These are phyloP conservation scores for Trichodelitschia bisporula DNA, from an alignment of 495 filamentous ascomycete genomes.

Conservation along the genomic window DNA sequence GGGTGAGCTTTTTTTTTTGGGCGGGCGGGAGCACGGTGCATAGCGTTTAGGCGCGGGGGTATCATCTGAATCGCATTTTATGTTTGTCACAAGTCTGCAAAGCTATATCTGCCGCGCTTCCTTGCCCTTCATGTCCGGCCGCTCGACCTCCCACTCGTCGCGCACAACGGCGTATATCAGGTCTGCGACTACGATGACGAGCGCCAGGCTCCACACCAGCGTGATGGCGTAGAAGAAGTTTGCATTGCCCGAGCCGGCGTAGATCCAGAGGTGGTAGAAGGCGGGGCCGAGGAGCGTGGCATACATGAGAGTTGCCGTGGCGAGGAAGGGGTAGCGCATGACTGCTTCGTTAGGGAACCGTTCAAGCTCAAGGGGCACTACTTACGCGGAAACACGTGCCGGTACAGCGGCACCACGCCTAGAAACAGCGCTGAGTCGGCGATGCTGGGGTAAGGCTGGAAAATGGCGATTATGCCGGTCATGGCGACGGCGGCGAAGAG, in stretches of 20 bases:
- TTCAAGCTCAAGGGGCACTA: conserved; percentile 3
- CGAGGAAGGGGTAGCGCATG: conserved; percentile 84
- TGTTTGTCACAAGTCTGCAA: background rate
- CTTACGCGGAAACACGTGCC: conserved; percentile 77
- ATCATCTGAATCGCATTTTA: too few species aligned
- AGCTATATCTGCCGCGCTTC: conserved; percentile 51
- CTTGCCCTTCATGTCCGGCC: conserved; percentile 71
- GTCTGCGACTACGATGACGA: conserved; percentile 61
- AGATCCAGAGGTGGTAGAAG: conserved; percentile 96
- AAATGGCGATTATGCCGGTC: conserved; percentile 69
- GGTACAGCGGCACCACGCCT: conserved; percentile 60
- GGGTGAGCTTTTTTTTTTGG: too few species aligned
- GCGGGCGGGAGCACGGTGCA: too few species aligned
- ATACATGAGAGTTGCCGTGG: conserved; percentile 59
- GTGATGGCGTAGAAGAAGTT: conserved; percentile 99
- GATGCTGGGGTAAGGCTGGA: conserved; percentile 89
- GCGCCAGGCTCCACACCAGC: conserved; percentile 79
- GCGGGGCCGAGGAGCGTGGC: conserved; percentile 72
- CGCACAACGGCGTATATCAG: conserved; percentile 64
- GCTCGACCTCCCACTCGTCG: conserved; percentile 84
- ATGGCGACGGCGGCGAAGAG: conserved; percentile 62
- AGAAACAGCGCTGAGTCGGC: conserved; percentile 68
- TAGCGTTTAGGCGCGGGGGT: too few species aligned
- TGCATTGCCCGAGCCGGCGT: conserved; percentile 89
- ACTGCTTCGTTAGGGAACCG: conserved; percentile 20